These are phyloP conservation scores for Metschnikowia aberdeeniae DNA, from an alignment of 805 yeast genomes.

Conservation along the genomic window DNA sequence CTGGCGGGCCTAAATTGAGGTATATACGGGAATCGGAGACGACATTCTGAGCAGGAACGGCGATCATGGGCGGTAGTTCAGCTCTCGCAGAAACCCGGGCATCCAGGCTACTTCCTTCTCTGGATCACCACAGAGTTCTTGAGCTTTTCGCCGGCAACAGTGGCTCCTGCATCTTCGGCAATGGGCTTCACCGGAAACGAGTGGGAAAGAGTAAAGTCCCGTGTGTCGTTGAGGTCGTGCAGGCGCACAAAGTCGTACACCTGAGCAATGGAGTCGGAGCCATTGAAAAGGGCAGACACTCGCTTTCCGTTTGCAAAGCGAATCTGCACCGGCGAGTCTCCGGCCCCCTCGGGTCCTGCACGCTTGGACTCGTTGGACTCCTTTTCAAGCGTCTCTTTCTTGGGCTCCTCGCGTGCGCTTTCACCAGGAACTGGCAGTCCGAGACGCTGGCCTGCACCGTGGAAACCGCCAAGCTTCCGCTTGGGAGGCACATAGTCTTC, in stretches of 20 bases:
- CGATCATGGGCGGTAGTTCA: too few species aligned
- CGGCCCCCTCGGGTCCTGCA: conserved; percentile 29
- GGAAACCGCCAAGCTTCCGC: conserved; percentile 58
- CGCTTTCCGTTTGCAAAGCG: conserved; percentile 81
- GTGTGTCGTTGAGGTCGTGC: conserved; percentile 42
- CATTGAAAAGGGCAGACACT: conserved; percentile 56
- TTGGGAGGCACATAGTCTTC: conserved; percentile 77
- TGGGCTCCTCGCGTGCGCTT: conserved; percentile 13
- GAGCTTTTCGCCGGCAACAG: conserved; percentile 72
- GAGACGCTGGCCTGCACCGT: conserved; percentile 76
- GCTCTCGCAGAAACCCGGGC: too few species aligned
- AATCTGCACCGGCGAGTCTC: conserved; percentile 76
- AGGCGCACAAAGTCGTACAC: conserved; percentile 64
- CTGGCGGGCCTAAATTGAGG: too few species aligned
- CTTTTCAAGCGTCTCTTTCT: conserved; percentile 7
- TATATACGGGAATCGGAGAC: too few species aligned
- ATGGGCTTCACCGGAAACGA: conserved; percentile 81
- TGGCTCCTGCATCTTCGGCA: conserved; percentile 44
- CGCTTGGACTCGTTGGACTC: neutral
- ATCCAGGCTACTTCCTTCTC: conserved; percentile 30
- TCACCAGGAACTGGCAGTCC: conserved; percentile 91
- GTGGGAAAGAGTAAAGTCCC: conserved; percentile 60
- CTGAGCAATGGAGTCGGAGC: conserved; percentile 58
- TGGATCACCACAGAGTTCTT: conserved; percentile 86
- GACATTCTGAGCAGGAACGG: too few species aligned